Conservation (phyloP, 495 filamentous ascomycete species). For the Tuber borchii region DNA sequence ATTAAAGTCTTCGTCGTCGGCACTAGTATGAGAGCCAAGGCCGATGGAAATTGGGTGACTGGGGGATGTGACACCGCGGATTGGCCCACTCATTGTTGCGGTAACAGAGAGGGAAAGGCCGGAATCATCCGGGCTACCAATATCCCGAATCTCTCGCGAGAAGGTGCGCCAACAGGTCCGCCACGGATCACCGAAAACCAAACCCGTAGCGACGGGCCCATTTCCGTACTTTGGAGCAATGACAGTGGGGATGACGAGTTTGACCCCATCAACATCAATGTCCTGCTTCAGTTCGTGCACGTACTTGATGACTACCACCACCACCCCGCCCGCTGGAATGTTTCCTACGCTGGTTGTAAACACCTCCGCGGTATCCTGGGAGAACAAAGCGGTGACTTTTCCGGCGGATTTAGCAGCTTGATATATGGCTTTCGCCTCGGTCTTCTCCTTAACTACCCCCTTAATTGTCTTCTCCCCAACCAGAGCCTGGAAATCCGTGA, state of each 20-base stretch:
- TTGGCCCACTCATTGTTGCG: constrained; percentile 53
- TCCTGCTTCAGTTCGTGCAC: constrained; percentile 64
- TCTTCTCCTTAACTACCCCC: constrained; percentile 58
- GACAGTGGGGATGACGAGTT: constrained; percentile 58
- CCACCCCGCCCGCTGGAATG: constrained; percentile 48
- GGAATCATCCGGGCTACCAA: constrained; percentile 7
- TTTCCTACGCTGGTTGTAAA: constrained; percentile 62
- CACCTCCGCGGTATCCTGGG: constrained; percentile 57
- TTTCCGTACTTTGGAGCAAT: constrained; percentile 60
- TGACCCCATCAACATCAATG: constrained; percentile 54
- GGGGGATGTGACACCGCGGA: constrained; percentile 57
- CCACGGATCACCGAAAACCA: constrained; percentile 13
- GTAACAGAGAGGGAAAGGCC: constrained; percentile 50
- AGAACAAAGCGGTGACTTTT: constrained; percentile 56
- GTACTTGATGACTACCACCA: constrained; percentile 57
- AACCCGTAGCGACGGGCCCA: constrained; percentile 8
- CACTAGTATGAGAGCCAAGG: constrained; percentile 47
- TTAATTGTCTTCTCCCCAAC: constrained; percentile 49
- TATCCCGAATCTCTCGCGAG: constrained; percentile 15
- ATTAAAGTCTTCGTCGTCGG: constrained; percentile 48
- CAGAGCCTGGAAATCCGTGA: constrained; percentile 56
- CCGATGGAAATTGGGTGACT: constrained; percentile 60
- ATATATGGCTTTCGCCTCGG: constrained; percentile 52
- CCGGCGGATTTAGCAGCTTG: constrained; percentile 52
- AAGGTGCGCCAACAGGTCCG: constrained; percentile 24